These are phyloP conservation scores for Hypoxylon sp. DNA, from an alignment of 2,329 filamentous ascomycete genomes.

Conservation along the genomic window DNA sequence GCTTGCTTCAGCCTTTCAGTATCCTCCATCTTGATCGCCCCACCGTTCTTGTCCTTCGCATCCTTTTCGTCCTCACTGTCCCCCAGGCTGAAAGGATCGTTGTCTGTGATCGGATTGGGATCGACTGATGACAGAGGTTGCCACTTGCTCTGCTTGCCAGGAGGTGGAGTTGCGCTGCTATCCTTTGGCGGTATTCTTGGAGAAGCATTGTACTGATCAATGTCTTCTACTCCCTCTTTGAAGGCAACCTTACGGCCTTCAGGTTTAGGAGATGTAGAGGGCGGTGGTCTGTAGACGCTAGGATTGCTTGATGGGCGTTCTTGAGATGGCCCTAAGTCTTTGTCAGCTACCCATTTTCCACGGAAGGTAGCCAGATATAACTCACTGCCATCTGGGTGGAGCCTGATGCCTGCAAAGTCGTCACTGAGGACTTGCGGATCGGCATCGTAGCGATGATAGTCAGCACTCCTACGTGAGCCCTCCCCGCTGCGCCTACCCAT, in stretches of 20 bases:
- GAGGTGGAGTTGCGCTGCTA: conserved; percentile 55
- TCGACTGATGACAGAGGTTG: conserved; percentile 90
- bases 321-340: conserved; percentile 52
- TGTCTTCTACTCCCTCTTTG: conserved; percentile 79
- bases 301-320: conserved; percentile 73
- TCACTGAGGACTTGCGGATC: conserved; percentile 92
- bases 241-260: conserved; percentile 69
- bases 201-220: conserved; percentile 79
- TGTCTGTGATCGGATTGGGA: conserved; percentile 85
- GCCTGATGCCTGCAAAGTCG: conserved; percentile 82
- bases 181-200: conserved; percentile 69
- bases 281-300: conserved; percentile 76
- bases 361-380: conserved; percentile 31
- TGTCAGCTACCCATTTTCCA: conserved; percentile 62
- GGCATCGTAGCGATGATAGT: conserved; percentile 93
- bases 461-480: conserved; percentile 78
- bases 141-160: conserved; percentile 92
- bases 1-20: conserved; percentile 74
- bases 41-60: conserved; percentile 68
- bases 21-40: conserved; percentile 66
- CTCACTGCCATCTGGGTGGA: conserved; percentile 73
- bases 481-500: conserved; percentile 68
- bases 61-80: conserved; percentile 96
- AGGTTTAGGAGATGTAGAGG: conserved; percentile 65
- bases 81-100: conserved; percentile 96